Evolutionary conservation across 345 rosid species (phyloP).

Genomic region (Eucalyptus erythrocorys): DNA sequence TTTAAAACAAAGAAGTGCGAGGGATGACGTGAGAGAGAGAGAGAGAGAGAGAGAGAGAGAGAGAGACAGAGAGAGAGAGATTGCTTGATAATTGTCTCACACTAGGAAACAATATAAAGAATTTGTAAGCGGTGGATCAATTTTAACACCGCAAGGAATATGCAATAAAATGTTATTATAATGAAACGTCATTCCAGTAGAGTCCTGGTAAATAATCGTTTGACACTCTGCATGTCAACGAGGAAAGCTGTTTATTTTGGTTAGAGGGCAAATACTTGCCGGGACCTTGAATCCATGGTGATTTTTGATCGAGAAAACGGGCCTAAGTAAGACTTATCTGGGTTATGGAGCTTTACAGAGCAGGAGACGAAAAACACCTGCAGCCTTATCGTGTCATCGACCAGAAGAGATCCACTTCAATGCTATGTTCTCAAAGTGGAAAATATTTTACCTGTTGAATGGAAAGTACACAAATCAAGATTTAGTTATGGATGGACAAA

Average conservation of each 20-base stretch:
- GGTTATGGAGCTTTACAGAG: too few species aligned
- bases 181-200: not conserved
- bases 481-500: not conserved
- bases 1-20: too few species aligned
- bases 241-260: not conserved
- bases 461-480: too few species aligned
- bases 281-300: not conserved
- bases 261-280: not conserved
- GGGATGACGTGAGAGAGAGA: too few species aligned
- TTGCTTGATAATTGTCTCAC: not conserved
- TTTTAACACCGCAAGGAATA: not conserved
- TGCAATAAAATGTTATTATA: not conserved
- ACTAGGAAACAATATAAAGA: not conserved
- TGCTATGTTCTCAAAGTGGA: not conserved
- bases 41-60: too few species aligned
- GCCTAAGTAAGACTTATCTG: too few species aligned
- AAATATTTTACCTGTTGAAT: not conserved
- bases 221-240: not conserved
- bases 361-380: not conserved
- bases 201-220: not conserved
- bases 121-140: not conserved
- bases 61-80: not conserved
- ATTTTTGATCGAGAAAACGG: not conserved
- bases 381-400: too few species aligned
- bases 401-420: not conserved